Evolutionary conservation across 2,329 filamentous ascomycete genomes (phyloP).

Genomic region (Colletotrichum sp.): DNA sequence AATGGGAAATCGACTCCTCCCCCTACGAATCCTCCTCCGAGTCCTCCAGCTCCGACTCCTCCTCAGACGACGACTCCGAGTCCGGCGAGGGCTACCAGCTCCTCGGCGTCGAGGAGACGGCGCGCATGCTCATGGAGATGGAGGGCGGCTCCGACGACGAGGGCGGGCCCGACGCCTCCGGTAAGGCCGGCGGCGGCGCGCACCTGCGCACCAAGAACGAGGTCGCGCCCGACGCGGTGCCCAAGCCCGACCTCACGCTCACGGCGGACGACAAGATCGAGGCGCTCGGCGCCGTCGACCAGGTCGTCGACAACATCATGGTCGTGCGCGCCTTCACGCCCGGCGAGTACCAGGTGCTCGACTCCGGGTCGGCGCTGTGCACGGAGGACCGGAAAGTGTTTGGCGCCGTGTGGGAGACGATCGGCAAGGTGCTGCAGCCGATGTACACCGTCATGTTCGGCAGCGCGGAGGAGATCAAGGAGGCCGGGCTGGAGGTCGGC

Average conservation of each 20-base stretch:
- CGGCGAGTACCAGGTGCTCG: slow-evolving; percentile 84
- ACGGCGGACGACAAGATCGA: slow-evolving; percentile 78
- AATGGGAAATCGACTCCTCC: slow-evolving; percentile 86
- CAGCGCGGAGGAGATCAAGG: slow-evolving; percentile 69
- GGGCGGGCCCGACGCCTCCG: slow-evolving; percentile 40
- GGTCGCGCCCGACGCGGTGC: slow-evolving; percentile 63
- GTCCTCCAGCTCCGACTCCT: slow-evolving; percentile 66
- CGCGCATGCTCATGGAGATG: slow-evolving; percentile 82
- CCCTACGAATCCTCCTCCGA: slow-evolving; percentile 75
- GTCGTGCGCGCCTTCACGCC: slow-evolving; percentile 80
- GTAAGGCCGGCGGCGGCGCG: slow-evolving; percentile 37
- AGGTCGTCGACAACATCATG: slow-evolving; percentile 78
- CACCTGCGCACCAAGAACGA: slow-evolving; percentile 86
- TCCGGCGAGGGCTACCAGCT: slow-evolving; percentile 71
- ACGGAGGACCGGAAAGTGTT: slow-evolving; percentile 76
- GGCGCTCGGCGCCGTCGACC: slow-evolving; percentile 76
- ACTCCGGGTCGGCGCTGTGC: slow-evolving; percentile 84
- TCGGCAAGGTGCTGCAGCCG: slow-evolving; percentile 85
- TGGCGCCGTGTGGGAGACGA: slow-evolving; percentile 82
- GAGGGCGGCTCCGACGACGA: slow-evolving; percentile 84
- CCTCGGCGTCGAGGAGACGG: slow-evolving; percentile 81
- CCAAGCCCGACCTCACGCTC: slow-evolving; percentile 80
- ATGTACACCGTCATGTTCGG: slow-evolving; percentile 84
- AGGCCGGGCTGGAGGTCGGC: slow-evolving; percentile 70
- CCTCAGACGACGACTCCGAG: slow-evolving; percentile 56